Conservation (phyloP, 2,329 filamentous ascomycete species). For the Colletotrichum spinosum region DNA sequence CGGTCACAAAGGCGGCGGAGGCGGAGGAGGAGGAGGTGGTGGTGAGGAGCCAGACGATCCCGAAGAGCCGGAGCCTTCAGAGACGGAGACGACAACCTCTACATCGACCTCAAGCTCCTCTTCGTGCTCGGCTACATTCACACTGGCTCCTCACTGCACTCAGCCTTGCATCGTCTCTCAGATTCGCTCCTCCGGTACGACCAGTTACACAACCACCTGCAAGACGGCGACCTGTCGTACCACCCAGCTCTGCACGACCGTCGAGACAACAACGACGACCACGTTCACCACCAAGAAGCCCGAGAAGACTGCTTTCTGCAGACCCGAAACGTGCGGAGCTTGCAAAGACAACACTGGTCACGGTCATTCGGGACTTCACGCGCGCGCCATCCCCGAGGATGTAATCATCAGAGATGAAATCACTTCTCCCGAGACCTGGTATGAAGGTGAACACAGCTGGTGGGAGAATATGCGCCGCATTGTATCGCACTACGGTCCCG, state of each 20-base stretch:
- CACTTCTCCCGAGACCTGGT: slow-evolving; percentile 26
- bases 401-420: slow-evolving; percentile 19
- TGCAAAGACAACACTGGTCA: slow-evolving; percentile 9
- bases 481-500: slow-evolving; percentile 29
- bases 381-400: slow-evolving; percentile 25
- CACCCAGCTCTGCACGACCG: slow-evolving; percentile 25
- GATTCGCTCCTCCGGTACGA: slow-evolving; percentile 8
- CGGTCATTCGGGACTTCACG: background rate
- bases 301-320: slow-evolving; percentile 7
- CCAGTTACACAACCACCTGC: slow-evolving; percentile 33
- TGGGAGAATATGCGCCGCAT: slow-evolving; percentile 37
- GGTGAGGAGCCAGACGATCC: slow-evolving; percentile 3
- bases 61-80: slow-evolving; percentile 20
- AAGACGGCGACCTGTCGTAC: slow-evolving; percentile 29
- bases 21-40: slow-evolving; percentile 9
- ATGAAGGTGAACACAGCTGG: slow-evolving; percentile 23
- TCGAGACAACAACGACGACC: slow-evolving; percentile 26
- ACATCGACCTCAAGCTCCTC: slow-evolving; percentile 18
- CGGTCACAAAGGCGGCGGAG: background rate
- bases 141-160: slow-evolving; percentile 35
- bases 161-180: slow-evolving; percentile 32
- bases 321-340: slow-evolving; percentile 16
- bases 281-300: slow-evolving; percentile 29
- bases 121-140: slow-evolving; percentile 28
- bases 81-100: background rate